Conservation (phyloP, 768 basidiomycete genomes). For the Calocybe indica region DNA sequence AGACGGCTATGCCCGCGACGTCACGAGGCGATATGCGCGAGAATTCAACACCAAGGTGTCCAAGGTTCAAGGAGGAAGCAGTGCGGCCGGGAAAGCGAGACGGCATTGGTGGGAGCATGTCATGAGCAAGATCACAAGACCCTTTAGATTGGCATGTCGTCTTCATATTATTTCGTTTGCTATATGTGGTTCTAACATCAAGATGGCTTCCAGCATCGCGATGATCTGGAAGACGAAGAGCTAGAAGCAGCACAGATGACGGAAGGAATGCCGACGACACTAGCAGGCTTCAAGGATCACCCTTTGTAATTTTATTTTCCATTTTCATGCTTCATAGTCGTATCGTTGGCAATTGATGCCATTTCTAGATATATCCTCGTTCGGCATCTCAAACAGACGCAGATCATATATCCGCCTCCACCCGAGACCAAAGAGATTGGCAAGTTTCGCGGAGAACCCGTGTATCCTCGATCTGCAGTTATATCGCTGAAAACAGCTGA, state of each 20-base stretch:
- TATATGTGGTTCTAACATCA: background rate
- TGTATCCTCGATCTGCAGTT: conserved; percentile 82
- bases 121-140: conserved; percentile 55
- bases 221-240: conserved; percentile 91
- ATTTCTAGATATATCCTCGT: conserved; percentile 67
- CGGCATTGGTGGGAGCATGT: conserved; percentile 85
- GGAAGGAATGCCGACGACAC: conserved; percentile 90
- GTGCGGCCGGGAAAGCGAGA: conserved; percentile 47
- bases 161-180: conserved; percentile 8
- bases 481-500: conserved; percentile 86
- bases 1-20: conserved; percentile 87
- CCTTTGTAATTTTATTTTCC: conserved; percentile 52
- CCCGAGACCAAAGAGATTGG: conserved; percentile 68
- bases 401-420: conserved; percentile 73
- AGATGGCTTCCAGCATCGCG: conserved; percentile 60
- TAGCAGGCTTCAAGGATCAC: conserved; percentile 94
- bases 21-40: conserved; percentile 84
- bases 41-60: conserved; percentile 75
- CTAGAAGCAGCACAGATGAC: conserved; percentile 67
- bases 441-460: conserved; percentile 88
- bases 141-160: conserved; percentile 73
- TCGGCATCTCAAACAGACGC: conserved; percentile 83
- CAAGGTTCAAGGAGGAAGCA: conserved; percentile 66
- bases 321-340: background rate
- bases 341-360: background rate